phyloP scores from a whole-genome alignment of 257 asterid genomes.

The Hygrophila difformis region DNA sequence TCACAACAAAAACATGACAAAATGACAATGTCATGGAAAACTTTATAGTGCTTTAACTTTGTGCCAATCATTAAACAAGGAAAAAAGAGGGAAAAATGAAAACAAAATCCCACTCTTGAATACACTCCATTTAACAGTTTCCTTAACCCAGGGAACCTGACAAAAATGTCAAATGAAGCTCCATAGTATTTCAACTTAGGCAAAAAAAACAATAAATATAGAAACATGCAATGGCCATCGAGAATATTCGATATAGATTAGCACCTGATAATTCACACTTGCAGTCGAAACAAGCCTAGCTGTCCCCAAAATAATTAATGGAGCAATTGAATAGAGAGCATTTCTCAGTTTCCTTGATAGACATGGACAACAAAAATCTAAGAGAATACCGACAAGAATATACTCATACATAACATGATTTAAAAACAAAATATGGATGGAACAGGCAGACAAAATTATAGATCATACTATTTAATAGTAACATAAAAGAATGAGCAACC shows the following conservation, averaged over 20 bases:
- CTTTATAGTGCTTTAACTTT: too few species aligned
- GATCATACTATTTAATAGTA: conserved; percentile 2
- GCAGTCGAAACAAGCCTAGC: conserved; percentile 65
- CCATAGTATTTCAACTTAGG: too few species aligned
- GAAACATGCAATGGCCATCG: too few species aligned
- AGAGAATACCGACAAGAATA: conserved; percentile 15
- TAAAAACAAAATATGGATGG: not conserved
- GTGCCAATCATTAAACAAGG: too few species aligned
- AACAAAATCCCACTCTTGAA: too few species aligned
- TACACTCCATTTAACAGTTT: too few species aligned
- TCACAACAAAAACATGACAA: too few species aligned
- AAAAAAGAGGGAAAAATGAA: too few species aligned
- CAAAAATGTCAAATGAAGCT: too few species aligned
- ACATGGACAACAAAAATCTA: conserved; percentile 22
- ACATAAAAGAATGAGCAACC: conserved; percentile 3
- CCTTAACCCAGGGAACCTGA: not conserved
- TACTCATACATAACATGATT: not conserved
- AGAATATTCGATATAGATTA: too few species aligned
- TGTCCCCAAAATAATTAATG: conserved; percentile 71
- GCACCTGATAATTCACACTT: conserved; percentile 83
- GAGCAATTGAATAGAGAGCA: conserved; percentile 31
- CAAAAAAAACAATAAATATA: too few species aligned
- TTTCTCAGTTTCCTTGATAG: conserved; percentile 44
- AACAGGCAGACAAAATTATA: conserved; percentile 8
- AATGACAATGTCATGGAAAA: too few species aligned